Base-by-base conservation (phyloP, 371 early-diverging fungal species). In the Mortierella sp. region DNA sequence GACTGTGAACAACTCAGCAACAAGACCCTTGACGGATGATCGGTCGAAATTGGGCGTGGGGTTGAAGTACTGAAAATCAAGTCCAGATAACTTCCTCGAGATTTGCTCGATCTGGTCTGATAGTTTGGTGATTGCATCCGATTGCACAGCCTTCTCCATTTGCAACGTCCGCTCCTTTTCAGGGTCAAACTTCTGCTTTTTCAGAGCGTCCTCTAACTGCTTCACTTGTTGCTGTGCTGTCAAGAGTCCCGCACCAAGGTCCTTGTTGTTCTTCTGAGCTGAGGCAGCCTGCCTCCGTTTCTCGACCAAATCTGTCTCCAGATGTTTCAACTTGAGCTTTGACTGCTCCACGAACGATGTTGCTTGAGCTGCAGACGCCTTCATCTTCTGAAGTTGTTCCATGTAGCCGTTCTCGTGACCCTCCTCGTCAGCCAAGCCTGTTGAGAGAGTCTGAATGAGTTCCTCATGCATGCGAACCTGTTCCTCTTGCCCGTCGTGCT, bases 341-440 rank as follows among this genome's bases (percentile, higher is more conserved):
- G 67, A 71, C 43, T 79, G 72, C 54, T 76, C 80, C 24, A 71
- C 62, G n/a, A 59, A 19, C 2, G 80, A 67, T 12, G 67, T 63
- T 12, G 67, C 61, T 29, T 74, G 77, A 1, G 80, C 74, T 16
- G 63, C 70, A 2, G 59, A 69, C 14, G 62, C 59, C 49, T 61
- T 63, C 21, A 62, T 49, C 86, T 91, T 83, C 71, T 93, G 92
- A 10, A 98, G 77, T 70, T 97, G 97, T 68, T 96, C 93, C 89
- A 93, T 88, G 63, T 95, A 98, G 0, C 98, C 97, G 67, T 90
- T 94, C 61, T 97, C 96, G 55, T 92, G 91, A 4, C 97, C 96
- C 77, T 95, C 94, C 55, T 91, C 88, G 1, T 94, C 90, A 3
- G 97, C 85, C 19, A 98, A 81, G 34, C 99, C 99, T 0, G 98